Evolutionary conservation across 1,284 basidiomycete genomes (phyloP).

Genomic region (Ceratobasidium sp.): DNA sequence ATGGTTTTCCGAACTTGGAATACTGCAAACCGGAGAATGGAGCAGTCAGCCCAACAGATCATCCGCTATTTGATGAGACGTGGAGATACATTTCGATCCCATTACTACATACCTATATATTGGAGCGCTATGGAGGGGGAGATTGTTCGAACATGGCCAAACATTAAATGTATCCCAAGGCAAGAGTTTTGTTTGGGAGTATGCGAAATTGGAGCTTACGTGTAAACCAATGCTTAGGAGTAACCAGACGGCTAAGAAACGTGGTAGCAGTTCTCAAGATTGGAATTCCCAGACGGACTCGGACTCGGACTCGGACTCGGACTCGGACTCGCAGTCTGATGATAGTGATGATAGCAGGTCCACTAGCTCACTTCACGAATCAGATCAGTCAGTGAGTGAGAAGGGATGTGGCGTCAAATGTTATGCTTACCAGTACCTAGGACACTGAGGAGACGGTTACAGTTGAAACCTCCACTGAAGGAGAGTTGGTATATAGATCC

Average conservation of each 20-base stretch:
- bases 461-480: too few species aligned
- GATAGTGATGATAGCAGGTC: too few species aligned
- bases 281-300: too few species aligned
- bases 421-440: too few species aligned
- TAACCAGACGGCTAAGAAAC: background rate
- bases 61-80: slow-evolving; percentile 35
- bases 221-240: background rate
- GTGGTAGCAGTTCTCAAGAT: too few species aligned
- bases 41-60: slow-evolving; percentile 45
- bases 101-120: background rate
- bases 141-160: background rate
- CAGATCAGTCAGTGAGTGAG: too few species aligned
- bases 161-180: background rate
- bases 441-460: too few species aligned
- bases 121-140: background rate
- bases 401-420: too few species aligned
- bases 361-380: too few species aligned
- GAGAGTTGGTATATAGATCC: too few species aligned
- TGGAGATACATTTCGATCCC: background rate
- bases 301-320: too few species aligned
- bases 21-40: slow-evolving; percentile 38
- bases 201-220: background rate
- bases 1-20: slow-evolving; percentile 4
- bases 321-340: too few species aligned
- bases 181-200: background rate